phyloP scores from a whole-genome alignment of 2,329 filamentous ascomycete species.

The Xylariaceae sp. region DNA sequence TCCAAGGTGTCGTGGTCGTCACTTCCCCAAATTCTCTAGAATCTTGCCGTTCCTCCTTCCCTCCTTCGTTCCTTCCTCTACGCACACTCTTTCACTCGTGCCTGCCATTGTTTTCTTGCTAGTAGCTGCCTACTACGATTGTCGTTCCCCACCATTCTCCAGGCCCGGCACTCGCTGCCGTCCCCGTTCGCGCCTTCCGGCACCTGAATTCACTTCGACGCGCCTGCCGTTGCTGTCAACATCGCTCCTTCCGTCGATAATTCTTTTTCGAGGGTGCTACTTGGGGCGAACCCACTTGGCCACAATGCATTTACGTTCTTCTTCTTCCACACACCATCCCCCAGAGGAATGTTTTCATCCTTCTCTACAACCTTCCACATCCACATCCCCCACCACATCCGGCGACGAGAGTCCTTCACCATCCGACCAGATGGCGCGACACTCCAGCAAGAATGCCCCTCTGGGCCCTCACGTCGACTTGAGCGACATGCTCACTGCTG shows the following conservation, averaged over 20 bases:
- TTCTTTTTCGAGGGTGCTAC: not conserved
- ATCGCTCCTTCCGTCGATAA: not conserved
- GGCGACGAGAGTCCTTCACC: slow-evolving; percentile 25
- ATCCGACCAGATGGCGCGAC: slow-evolving; percentile 19
- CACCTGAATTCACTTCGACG: not conserved
- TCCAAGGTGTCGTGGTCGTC: not conserved
- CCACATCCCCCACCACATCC: slow-evolving; percentile 17
- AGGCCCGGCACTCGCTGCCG: not conserved
- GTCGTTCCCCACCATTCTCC: no score
- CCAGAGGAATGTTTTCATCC: slow-evolving; percentile 2
- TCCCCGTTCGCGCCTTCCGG: not conserved
- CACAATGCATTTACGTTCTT: slow-evolving; percentile 8
- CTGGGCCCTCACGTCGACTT: slow-evolving; percentile 46
- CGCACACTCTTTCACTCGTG: not conserved
- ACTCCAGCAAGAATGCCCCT: slow-evolving; percentile 21
- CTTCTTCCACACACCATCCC: not conserved
- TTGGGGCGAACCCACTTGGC: not conserved
- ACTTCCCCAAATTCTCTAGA: not conserved
- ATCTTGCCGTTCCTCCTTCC: not conserved
- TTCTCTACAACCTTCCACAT: slow-evolving; percentile 12
- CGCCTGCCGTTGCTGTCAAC: not conserved
- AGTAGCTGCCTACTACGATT: no score
- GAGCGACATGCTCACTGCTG: slow-evolving; percentile 42
- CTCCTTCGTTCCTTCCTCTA: not conserved
- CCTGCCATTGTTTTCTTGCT: not conserved